These are phyloP conservation scores for Auriscalpium orientale DNA, from an alignment of 768 basidiomycete species.

Conservation along the genomic window DNA sequence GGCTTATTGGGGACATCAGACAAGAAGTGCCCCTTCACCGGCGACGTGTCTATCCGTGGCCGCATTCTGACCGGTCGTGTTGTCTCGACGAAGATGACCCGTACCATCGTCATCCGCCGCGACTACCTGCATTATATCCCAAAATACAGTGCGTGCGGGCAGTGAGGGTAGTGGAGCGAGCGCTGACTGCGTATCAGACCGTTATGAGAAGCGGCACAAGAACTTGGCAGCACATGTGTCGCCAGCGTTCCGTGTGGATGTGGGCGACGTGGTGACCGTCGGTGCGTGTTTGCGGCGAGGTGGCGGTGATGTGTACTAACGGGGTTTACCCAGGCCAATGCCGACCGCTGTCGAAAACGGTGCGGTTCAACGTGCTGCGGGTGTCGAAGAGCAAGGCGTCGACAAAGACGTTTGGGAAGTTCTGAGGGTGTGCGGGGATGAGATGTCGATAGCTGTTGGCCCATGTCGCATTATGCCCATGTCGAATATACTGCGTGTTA, in stretches of 20 bases:
- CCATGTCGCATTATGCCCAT: constrained; percentile 22
- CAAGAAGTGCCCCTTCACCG: constrained; percentile 99
- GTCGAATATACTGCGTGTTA: constrained; percentile 17
- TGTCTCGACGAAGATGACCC: constrained; percentile 98
- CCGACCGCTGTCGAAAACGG: constrained; percentile 97
- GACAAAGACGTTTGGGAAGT: constrained; percentile 91
- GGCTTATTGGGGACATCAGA: constrained; percentile 38
- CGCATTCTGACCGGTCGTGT: constrained; percentile 98
- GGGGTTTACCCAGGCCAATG: constrained; percentile 74
- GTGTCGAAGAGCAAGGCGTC: constrained; percentile 91
- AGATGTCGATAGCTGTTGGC: constrained; percentile 18
- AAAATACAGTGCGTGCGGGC: constrained; percentile 79
- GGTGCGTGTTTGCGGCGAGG: constrained; percentile 45
- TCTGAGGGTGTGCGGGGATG: constrained; percentile 37
- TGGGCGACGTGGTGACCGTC: constrained; percentile 91
- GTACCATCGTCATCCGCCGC: constrained; percentile 93
- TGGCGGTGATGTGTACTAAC: background rate
- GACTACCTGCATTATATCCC: constrained; percentile 96
- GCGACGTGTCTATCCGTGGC: constrained; percentile 94
- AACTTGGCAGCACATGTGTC: constrained; percentile 96
- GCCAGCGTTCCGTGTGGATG: constrained; percentile 96
- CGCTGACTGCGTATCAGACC: constrained; percentile 44
- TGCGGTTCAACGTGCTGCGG: constrained; percentile 97
- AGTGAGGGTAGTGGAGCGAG: background rate
- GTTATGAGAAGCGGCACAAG: constrained; percentile 98